A percentile compares a stretch with the other conserved stretches of the same genome.
Evolutionary conservation across 1,139 yeast genomes (phyloP).

Genomic region (Yamadazyma oceani): DNA sequence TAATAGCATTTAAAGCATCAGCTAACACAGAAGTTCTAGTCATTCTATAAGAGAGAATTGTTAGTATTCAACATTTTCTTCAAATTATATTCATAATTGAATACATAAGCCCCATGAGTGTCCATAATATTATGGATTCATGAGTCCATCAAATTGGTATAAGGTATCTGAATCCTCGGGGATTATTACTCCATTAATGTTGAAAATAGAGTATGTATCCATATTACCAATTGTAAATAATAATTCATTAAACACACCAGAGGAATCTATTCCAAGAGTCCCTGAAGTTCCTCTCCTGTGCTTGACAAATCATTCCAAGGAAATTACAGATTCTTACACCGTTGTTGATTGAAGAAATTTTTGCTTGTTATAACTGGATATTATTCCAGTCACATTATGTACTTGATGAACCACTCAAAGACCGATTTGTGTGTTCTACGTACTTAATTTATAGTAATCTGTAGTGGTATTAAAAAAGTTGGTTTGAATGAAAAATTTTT

Average conservation of each 20-base stretch:
- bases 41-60: constrained; percentile 49
- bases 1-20: constrained; percentile 97
- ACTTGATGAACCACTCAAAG: too few relatives aligned
- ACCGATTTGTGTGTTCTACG: too few relatives aligned
- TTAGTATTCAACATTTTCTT: constrained; percentile 11
- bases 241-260: constrained; percentile 3
- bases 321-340: constrained; percentile 18
- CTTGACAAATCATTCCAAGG: constrained; percentile 18
- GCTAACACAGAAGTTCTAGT: constrained; percentile 99
- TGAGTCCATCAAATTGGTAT: constrained; percentile 9
- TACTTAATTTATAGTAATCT: too few relatives aligned
- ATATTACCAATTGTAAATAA: not conserved
- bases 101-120: constrained; percentile 15
- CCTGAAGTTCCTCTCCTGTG: not conserved
- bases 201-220: constrained; percentile 4
- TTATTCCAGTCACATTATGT: too few relatives aligned
- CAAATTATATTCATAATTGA: constrained; percentile 6
- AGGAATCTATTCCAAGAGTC: not conserved
- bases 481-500: too few relatives aligned
- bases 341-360: constrained; percentile 1
- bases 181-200: constrained; percentile 2
- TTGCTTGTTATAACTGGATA: too few relatives aligned
- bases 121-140: constrained; percentile 15
- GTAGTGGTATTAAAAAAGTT: not conserved
- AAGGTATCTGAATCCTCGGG: constrained; percentile 17